Evolutionary conservation across 805 yeast species (phyloP).

Genomic region (Hanseniaspora mollemarum): DNA sequence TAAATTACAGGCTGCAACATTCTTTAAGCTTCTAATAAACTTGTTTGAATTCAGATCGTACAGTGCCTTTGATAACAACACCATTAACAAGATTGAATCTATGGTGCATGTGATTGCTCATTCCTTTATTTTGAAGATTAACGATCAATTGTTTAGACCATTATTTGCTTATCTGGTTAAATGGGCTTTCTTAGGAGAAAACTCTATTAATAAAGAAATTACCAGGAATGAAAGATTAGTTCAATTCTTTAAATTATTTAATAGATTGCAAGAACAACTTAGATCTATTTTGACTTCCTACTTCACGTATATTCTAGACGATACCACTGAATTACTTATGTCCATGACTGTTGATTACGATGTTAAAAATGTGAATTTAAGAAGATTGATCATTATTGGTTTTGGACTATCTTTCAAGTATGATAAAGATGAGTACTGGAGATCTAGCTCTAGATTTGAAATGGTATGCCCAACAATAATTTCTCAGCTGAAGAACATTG

Average conservation of each 20-base stretch:
- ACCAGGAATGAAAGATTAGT: slow-evolving; percentile 47
- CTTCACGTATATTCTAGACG: slow-evolving; percentile 72
- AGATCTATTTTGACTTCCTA: slow-evolving; percentile 81
- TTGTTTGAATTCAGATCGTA: slow-evolving; percentile 60
- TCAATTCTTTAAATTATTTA: slow-evolving; percentile 77
- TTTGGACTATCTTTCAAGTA: slow-evolving; percentile 71
- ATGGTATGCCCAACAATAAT: slow-evolving; percentile 51
- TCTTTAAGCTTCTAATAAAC: slow-evolving; percentile 56
- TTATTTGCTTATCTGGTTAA: slow-evolving; percentile 72
- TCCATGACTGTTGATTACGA: slow-evolving; percentile 31
- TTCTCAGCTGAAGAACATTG: slow-evolving; percentile 55
- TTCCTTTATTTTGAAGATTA: slow-evolving; percentile 72
- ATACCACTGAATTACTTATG: slow-evolving; percentile 47
- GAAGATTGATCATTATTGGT: slow-evolving; percentile 63
- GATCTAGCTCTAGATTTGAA: slow-evolving; percentile 72
- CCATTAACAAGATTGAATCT: slow-evolving; percentile 71
- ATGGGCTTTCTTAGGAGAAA: slow-evolving; percentile 89
- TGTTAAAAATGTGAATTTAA: slow-evolving; percentile 38
- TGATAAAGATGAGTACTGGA: slow-evolving; percentile 94
- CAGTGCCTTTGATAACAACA: slow-evolving; percentile 52
- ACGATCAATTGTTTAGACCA: slow-evolving; percentile 89
- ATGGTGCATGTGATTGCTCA: slow-evolving; percentile 64
- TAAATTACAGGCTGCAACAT: slow-evolving; percentile 52
- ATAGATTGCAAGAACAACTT: slow-evolving; percentile 69
- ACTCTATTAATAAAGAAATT: slow-evolving; percentile 37